Percentiles rank a stretch among this genome's conserved stretches.
These are phyloP conservation scores for Violaceomyces palustris DNA, from an alignment of 1,284 basidiomycete genomes.

Conservation along the genomic window DNA sequence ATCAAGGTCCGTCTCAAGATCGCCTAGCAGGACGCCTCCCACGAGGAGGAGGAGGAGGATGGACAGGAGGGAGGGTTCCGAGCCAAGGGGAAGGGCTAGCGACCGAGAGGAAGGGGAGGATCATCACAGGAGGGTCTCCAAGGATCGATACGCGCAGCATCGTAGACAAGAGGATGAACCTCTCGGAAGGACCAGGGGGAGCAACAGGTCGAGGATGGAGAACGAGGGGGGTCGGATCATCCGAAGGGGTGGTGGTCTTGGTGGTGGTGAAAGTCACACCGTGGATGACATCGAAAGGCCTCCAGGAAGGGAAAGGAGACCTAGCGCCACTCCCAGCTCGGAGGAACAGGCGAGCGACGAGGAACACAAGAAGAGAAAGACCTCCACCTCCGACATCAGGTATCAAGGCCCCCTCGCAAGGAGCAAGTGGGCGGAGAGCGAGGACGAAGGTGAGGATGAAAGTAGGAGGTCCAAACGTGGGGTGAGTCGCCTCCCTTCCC, in stretches of 20 bases:
- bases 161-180: too few species aligned
- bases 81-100: too few species aligned
- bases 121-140: too few species aligned
- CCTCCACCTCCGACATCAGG: slow-evolving; percentile 1
- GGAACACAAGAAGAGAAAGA: not conserved
- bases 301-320: not conserved
- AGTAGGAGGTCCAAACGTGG: too few species aligned
- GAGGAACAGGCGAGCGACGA: not conserved
- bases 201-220: too few species aligned
- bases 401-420: not conserved
- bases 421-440: not conserved
- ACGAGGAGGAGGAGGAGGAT: not conserved
- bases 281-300: too few species aligned
- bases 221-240: too few species aligned
- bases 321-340: not conserved
- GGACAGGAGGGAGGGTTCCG: not conserved
- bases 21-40: not conserved
- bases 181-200: too few species aligned
- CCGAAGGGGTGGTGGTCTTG: not conserved
- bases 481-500: too few species aligned
- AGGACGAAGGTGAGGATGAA: slow-evolving; percentile 1
- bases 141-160: too few species aligned
- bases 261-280: slow-evolving; percentile 2
- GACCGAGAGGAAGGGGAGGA: too few species aligned
- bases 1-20: not conserved